phyloP scores from a whole-genome alignment of 306 rosid genomes.

The Albizia julibrissin region DNA sequence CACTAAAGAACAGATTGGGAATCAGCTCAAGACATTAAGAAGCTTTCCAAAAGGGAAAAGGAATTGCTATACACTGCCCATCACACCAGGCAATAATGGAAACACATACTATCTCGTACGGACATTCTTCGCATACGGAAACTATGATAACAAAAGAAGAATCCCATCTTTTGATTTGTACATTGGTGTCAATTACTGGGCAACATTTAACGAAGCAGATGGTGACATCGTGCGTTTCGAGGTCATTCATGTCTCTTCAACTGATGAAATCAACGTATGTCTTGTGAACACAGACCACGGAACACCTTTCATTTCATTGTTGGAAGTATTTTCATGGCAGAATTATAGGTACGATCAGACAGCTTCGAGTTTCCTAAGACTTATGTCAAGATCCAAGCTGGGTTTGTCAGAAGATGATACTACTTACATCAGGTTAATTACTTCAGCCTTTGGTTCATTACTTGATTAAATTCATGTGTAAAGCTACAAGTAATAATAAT shows the following conservation, averaged over 20 bases:
- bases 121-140: slow-evolving; percentile 42
- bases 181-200: neutral
- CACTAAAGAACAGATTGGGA: neutral
- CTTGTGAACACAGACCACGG: neutral
- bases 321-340: neutral
- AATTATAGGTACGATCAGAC: neutral
- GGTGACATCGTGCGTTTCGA: neutral
- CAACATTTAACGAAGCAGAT: neutral
- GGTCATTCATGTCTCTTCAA: neutral
- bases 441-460: neutral
- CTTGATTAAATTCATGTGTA: neutral
- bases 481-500: too few relatives aligned
- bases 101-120: slow-evolving; percentile 39
- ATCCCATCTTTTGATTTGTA: slow-evolving; percentile 10
- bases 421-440: neutral
- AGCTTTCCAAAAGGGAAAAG: slow-evolving; percentile 43
- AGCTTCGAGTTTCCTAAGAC: neutral
- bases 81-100: neutral
- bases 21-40: slow-evolving; percentile 30
- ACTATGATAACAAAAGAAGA: slow-evolving; percentile 31
- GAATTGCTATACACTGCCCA: slow-evolving; percentile 47
- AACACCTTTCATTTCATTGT: neutral
- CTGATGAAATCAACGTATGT: neutral
- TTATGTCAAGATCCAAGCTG: neutral
- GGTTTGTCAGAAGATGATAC: neutral